Conservation (phyloP, 495 filamentous ascomycete genomes). For the Thermochaetoides thermophila region DNA sequence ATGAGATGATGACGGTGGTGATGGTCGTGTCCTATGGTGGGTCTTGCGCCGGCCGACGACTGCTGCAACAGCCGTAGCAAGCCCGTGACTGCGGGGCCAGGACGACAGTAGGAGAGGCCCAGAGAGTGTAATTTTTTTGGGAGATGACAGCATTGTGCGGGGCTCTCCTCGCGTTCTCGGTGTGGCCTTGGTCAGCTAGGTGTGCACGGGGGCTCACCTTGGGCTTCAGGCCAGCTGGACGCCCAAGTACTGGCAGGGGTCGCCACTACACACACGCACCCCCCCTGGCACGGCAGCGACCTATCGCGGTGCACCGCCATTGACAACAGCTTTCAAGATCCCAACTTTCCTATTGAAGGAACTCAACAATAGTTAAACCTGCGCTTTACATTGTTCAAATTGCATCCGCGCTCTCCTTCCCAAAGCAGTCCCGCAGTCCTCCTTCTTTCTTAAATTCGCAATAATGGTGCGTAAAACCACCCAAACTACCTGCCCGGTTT, state of each 20-base stretch:
- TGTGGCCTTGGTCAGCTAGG: background rate
- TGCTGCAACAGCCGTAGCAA: background rate
- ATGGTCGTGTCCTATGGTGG: background rate
- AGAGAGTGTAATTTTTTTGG: no score
- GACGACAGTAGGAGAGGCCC: background rate
- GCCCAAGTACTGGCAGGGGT: conserved; percentile 16
- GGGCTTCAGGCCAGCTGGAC: conserved; percentile 21
- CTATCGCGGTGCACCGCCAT: background rate
- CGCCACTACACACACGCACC: background rate
- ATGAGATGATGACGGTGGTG: conserved; percentile 1
- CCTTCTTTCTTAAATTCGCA: no score
- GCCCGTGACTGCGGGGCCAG: conserved; percentile 7
- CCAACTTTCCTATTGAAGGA: no score
- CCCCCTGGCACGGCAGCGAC: background rate
- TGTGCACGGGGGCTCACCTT: conserved; percentile 8
- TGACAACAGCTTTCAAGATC: background rate
- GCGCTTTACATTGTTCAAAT: background rate
- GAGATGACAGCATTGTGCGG: conserved; percentile 1
- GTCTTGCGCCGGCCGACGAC: no score
- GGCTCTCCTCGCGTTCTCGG: background rate
- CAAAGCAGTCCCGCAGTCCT: no score
- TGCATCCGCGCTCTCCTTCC: no score
- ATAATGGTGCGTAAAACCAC: no score
- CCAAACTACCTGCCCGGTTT: no score
- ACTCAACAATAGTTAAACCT: background rate